Conservation (phyloP, 208 protist genomes). For the Acanthamoeba lenticulata region DNA sequence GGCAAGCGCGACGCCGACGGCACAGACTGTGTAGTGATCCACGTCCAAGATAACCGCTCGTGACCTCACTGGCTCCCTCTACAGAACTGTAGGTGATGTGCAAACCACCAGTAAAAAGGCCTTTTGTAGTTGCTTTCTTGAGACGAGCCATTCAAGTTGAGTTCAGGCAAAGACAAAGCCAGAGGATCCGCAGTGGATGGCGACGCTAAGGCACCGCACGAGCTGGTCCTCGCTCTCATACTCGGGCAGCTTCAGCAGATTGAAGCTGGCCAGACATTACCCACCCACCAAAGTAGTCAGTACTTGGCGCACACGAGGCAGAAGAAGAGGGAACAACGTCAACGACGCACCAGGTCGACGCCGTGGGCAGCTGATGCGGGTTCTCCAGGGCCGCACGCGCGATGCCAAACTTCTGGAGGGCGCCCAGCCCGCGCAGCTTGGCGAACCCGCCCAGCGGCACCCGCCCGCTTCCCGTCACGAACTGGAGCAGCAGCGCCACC, state of each 20-base stretch:
- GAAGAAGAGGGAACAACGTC: neutral
- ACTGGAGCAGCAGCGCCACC: conserved; percentile 95
- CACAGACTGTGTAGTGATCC: neutral
- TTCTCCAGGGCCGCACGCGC: neutral
- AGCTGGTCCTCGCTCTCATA: conserved; percentile 90
- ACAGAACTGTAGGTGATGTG: neutral
- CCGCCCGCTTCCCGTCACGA: conserved; percentile 90
- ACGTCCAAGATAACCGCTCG: neutral
- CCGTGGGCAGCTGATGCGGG: conserved; percentile 4
- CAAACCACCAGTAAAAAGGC: too few relatives aligned
- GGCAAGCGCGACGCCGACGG: neutral
- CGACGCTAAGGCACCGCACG: neutral
- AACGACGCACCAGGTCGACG: neutral
- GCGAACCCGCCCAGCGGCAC: conserved; percentile 50
- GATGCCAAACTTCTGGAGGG: conserved; percentile 32
- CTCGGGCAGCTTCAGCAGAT: conserved; percentile 95
- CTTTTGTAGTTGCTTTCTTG: neutral
- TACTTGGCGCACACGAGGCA: neutral
- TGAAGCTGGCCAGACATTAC: conserved; percentile 84
- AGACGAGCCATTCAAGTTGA: neutral
- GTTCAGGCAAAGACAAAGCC: conserved; percentile 26
- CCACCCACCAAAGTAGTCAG: neutral
- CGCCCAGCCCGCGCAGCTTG: neutral
- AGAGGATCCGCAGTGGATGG: neutral
- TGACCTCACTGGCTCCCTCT: too few relatives aligned